Evolutionary conservation across 495 filamentous ascomycete species (phyloP), one percentile per base, ranked within the genome.

Genomic region (Hyphodiscus hymeniophilus): DNA sequence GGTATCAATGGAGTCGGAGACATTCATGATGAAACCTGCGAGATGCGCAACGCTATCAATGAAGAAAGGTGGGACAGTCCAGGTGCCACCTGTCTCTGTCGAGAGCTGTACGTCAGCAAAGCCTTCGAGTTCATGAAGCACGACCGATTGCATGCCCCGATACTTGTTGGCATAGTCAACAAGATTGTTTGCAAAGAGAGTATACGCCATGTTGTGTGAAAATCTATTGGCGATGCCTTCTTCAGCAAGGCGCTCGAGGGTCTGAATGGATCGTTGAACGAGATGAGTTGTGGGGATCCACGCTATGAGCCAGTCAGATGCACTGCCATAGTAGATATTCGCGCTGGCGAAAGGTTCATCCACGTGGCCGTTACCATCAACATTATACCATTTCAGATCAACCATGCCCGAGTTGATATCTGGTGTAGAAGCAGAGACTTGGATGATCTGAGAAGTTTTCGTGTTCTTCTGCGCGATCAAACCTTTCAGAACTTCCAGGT

Each of bases 1-100:
- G 0, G 77, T 80, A 53, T 89, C 81, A 2, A 81, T 72, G 22
- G 71, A 72, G 52, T 86, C 83, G 43, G 78, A 87, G 13, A 75
- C 84, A 58, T 89, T 89, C 68, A 87, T 80, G 53, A 82, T 79
- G 62, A 91, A 89, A 20, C 86, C 86, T 12, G 82, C 79, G 23
- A 84, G 67, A 52, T 81, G 76, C 52, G 73, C 77, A 32, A 75
- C 48, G 31, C 77, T 80, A 60, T 88, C 85, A 35, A 86, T 84
- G 71, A 79, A 85, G 60, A 80, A 81, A 1, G 84, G 84, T 39
- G 75, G 75, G 47, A 78, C 77, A 49, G 74, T 68, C 64, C 77
- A 88, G 46, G 71, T 76, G 42, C 79, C 85, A 35, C 74, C 72
- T 11, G 73, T 68, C 13, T 74, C 65, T 0, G 62, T 65, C 10